These are phyloP conservation scores for Clathrus columnatus DNA, from an alignment of 768 basidiomycete species.

Conservation along the genomic window DNA sequence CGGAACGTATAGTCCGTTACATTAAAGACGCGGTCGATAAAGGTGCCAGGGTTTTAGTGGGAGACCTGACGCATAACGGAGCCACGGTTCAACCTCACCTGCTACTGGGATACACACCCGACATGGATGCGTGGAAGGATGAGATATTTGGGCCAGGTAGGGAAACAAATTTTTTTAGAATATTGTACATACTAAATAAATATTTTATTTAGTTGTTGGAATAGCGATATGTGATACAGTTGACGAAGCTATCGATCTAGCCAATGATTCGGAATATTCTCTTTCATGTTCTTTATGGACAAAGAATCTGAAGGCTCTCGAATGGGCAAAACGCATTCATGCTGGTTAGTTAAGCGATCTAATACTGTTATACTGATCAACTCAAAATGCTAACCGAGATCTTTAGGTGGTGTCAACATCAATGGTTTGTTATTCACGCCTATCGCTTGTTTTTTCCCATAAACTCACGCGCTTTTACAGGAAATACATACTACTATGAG, in stretches of 20 bases:
- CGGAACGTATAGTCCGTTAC: constrained; percentile 8
- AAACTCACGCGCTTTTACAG: too few relatives aligned
- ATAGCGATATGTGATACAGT: constrained; percentile 13
- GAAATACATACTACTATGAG: too few relatives aligned
- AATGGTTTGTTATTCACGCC: too few relatives aligned
- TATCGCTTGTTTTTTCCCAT: too few relatives aligned
- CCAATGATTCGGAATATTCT: constrained; percentile 23
- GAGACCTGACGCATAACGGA: constrained; percentile 6
- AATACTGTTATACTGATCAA: too few relatives aligned
- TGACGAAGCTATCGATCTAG: constrained; percentile 19
- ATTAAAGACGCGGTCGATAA: constrained; percentile 6
- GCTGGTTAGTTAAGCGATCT: not conserved
- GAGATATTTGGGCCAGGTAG: constrained; percentile 24
- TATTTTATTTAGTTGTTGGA: constrained; percentile 15
- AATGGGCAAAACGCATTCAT: not conserved
- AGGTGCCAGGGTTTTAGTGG: constrained; percentile 8
- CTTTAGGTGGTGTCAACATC: too few relatives aligned
- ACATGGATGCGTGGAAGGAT: constrained; percentile 13
- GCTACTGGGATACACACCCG: constrained; percentile 1
- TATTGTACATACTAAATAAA: not conserved
- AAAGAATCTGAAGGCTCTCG: constrained; percentile 13
- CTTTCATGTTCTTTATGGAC: constrained; percentile 24
- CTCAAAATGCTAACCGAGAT: too few relatives aligned
- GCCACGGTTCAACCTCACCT: constrained; percentile 13
- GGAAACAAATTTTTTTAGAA: not conserved